Percentiles rank a stretch among this genome's conserved stretches.
Evolutionary conservation across 2,329 filamentous ascomycete genomes (phyloP).

Genomic region (Fusarium temperatum): DNA sequence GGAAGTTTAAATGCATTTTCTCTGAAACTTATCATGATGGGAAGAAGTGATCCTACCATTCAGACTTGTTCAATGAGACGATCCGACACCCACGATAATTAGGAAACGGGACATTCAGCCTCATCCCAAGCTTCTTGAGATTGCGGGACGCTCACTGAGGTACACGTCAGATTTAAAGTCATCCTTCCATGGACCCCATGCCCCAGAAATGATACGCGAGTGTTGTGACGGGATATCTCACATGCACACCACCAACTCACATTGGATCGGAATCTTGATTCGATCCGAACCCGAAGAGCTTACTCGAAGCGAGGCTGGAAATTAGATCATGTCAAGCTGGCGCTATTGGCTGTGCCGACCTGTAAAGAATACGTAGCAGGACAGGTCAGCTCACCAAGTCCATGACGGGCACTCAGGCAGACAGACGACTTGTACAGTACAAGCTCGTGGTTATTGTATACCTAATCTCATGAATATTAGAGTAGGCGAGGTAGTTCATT

Average conservation of each 20-base stretch:
- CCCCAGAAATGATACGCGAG: neutral
- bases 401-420: neutral
- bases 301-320: slow-evolving; percentile 8
- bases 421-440: neutral
- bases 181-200: neutral
- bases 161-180: neutral
- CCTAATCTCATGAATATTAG: neutral
- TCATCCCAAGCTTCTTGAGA: neutral
- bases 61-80: neutral
- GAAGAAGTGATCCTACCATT: neutral
- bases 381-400: slow-evolving; percentile 1
- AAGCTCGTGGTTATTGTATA: neutral
- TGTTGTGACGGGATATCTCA: neutral
- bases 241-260: slow-evolving; percentile 9
- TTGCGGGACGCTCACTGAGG: neutral
- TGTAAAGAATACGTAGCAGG: neutral
- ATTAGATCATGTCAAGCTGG: neutral
- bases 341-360: slow-evolving; percentile 18
- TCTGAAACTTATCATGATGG: neutral
- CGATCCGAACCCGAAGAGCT: slow-evolving; percentile 30
- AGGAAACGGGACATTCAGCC: neutral
- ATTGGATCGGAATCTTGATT: slow-evolving; percentile 25
- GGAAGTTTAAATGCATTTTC: neutral
- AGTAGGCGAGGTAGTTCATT: neutral
- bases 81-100: neutral